phyloP scores from a whole-genome alignment of 2,329 filamentous ascomycete genomes.

The Fusarium acutatum region DNA sequence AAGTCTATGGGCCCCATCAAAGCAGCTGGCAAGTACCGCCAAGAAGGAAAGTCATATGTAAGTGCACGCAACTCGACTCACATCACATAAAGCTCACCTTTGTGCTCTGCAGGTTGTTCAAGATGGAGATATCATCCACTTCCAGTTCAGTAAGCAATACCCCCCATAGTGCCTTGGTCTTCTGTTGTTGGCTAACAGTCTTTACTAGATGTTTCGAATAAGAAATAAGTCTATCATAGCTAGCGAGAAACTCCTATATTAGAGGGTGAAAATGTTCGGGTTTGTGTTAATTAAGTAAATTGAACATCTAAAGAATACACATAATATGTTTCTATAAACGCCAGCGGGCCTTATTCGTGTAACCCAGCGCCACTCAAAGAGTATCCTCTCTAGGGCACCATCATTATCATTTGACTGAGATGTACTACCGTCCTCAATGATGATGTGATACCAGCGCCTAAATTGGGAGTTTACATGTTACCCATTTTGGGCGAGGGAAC shows the following conservation, averaged over 20 bases:
- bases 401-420: too few species aligned
- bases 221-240: conserved; percentile 19
- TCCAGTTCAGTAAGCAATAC: conserved; percentile 51
- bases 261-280: too few species aligned
- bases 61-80: neutral
- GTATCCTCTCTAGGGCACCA: neutral
- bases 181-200: fast-evolving
- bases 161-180: fast-evolving
- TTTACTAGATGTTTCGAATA: conserved; percentile 31
- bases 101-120: conserved; percentile 47
- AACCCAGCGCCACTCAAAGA: neutral
- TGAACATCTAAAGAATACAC: neutral
- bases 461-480: too few species aligned
- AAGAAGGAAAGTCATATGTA: conserved; percentile 56
- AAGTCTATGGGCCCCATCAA: conserved; percentile 57
- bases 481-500: too few species aligned
- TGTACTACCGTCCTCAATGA: too few species aligned
- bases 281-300: too few species aligned
- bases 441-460: neutral
- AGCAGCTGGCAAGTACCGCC: conserved; percentile 55
- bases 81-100: conserved; percentile 27
- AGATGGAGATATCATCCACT: conserved; percentile 55
- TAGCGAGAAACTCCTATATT: too few species aligned
- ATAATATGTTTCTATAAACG: too few species aligned
- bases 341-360: neutral